Base-by-base conservation (phyloP, 805 yeast species). In the Spencermartinsiella europaea region DNA sequence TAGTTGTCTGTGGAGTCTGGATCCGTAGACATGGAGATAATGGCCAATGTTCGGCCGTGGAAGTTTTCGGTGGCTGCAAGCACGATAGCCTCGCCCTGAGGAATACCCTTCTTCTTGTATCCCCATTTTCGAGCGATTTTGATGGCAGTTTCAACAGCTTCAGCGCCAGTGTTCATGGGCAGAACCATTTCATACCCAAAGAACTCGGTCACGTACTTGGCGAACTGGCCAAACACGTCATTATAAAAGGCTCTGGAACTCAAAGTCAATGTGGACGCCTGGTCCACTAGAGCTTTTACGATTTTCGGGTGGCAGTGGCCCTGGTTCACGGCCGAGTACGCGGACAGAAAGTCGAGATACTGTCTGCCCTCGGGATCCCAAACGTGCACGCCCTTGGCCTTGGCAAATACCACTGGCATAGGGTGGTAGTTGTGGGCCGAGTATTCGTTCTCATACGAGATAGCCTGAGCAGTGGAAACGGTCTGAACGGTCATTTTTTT, bases 81-180 rank as follows among this genome's bases (percentile, higher is more conserved):
- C 47, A 91, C 81, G 59, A 90, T 82, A 44, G 96, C 96, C 67
- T 91, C 86, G 60, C 78, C 79, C 22, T 80, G 76, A 27, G 89
- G 82, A 57, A 91, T 91, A 2, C 84, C 84, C 72, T 91, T 91
- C 66, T 79, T 80, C 59, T 75, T 76, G 73, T 90, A 91, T 47
- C 97, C 98, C 98, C 98, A 91, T 73, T 91, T 83, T 77, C 98
- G 83, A 43, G 97, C 97, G 50, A 91, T 73, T 68, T 91, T 91
- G 64, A 91, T 73, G 22, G 85, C 96, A 35, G 96, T 87, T 72
- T 91, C 98, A 36, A 91, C 98, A 7, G 98, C 98, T 71, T 91
- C 98, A 34, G 97, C 97, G 64, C 98, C 98, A 12, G 98, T 91
- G 73, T 91, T 91, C 97, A 90, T 91, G 55, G 98, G 98, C 64